Percentiles rank a stretch among this genome's conserved stretches.
Evolutionary conservation across 2,329 filamentous ascomycete species (phyloP).

Genomic region (Aspergillus puulaauensis): DNA sequence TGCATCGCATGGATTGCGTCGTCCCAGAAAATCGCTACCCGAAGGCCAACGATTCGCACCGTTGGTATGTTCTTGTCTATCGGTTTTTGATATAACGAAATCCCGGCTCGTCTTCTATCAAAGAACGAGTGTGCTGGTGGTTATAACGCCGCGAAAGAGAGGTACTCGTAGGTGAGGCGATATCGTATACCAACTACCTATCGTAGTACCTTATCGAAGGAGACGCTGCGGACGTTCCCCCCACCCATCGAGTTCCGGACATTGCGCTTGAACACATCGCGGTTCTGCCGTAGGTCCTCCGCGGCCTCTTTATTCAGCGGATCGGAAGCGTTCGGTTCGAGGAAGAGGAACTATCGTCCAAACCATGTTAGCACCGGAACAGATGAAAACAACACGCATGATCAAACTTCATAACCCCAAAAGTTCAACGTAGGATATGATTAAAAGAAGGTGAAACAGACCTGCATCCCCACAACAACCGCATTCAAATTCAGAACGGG

Average conservation of each 20-base stretch:
- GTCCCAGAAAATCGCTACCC: background rate
- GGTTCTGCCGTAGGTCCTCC: constrained; percentile 80
- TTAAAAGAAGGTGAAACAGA: constrained; percentile 30
- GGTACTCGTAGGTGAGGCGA: background rate
- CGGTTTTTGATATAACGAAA: background rate
- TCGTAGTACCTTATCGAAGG: constrained; percentile 77
- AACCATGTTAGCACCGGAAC: background rate
- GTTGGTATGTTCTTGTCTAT: background rate
- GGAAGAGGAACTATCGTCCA: constrained; percentile 77
- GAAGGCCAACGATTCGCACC: background rate
- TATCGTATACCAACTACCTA: constrained; percentile 29
- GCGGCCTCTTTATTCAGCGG: constrained; percentile 98
- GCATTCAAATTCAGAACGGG: constrained; percentile 95
- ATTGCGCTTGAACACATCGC: constrained; percentile 88
- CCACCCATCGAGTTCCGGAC: constrained; percentile 82
- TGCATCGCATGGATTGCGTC: background rate
- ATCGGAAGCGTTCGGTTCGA: constrained; percentile 94
- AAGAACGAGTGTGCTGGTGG: background rate
- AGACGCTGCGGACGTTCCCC: constrained; percentile 68
- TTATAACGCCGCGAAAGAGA: background rate
- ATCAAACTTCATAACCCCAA: too few relatives aligned
- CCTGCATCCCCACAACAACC: constrained; percentile 90
- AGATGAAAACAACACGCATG: background rate
- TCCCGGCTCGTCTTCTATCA: background rate
- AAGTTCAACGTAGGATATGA: background rate